Evolutionary conservation across 768 basidiomycete species (phyloP).

Genomic region (Cyclocybe aegerita): DNA sequence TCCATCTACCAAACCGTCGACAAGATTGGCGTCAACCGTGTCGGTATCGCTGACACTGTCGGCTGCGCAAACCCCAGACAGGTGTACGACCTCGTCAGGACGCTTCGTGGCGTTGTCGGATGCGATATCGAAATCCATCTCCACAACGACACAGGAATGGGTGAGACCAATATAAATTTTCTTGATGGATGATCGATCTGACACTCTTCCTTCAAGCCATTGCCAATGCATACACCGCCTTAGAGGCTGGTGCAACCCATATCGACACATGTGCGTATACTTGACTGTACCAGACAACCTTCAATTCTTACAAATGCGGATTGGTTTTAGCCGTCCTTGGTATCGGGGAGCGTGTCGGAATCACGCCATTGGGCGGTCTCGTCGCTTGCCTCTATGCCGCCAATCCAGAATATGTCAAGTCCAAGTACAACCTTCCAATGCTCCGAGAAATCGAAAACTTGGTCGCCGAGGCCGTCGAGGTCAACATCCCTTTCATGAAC

Average conservation of each 20-base stretch:
- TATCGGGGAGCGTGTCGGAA: conserved; percentile 98
- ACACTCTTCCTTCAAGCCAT: conserved; percentile 52
- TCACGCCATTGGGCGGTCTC: conserved; percentile 96
- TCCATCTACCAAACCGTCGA: conserved; percentile 99
- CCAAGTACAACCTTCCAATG: conserved; percentile 98
- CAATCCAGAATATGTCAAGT: conserved; percentile 98
- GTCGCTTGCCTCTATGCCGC: conserved; percentile 96
- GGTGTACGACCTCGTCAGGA: conserved; percentile 97
- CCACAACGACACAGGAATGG: conserved; percentile 98
- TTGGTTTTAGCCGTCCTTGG: conserved; percentile 78
- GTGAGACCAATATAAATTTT: conserved; percentile 35
- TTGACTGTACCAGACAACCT: neutral
- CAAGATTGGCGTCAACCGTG: conserved; percentile 98
- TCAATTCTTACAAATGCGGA: conserved; percentile 5
- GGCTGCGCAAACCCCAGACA: conserved; percentile 99
- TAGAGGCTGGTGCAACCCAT: conserved; percentile 98
- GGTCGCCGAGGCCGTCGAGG: conserved; percentile 98
- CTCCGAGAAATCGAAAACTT: conserved; percentile 98
- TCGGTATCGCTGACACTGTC: conserved; percentile 98
- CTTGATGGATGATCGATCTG: neutral
- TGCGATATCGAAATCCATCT: conserved; percentile 99
- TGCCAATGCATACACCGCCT: conserved; percentile 96
- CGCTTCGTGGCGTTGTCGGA: conserved; percentile 90
- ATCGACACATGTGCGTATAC: conserved; percentile 87
- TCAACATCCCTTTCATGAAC: conserved; percentile 97